phyloP scores from a whole-genome alignment of 768 basidiomycete genomes.

The Polyporus arcularius region DNA sequence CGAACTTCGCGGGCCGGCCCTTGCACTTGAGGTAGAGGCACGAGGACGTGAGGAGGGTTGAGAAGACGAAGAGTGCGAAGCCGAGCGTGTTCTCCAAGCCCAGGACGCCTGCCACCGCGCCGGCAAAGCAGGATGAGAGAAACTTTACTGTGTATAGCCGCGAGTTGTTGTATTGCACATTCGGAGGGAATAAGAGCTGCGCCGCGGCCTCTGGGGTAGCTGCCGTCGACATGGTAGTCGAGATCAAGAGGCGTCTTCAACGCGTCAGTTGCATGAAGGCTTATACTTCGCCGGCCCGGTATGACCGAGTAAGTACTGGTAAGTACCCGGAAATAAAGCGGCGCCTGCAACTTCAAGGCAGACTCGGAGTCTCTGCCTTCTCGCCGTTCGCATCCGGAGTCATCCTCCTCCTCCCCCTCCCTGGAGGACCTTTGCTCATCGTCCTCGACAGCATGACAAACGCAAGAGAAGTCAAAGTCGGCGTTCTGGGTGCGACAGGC shows the following conservation, averaged over 20 bases:
- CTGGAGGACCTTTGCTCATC: slow-evolving; percentile 5
- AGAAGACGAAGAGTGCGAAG: slow-evolving; percentile 72
- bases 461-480: slow-evolving; percentile 50
- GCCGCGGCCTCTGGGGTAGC: slow-evolving; percentile 48
- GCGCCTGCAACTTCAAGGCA: too few species aligned
- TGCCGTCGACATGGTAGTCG: slow-evolving; percentile 28
- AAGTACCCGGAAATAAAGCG: background rate
- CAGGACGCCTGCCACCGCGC: slow-evolving; percentile 85
- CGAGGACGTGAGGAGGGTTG: slow-evolving; percentile 67
- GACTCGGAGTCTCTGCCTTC: too few species aligned
- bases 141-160: slow-evolving; percentile 70
- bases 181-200: slow-evolving; percentile 66
- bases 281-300: too few species aligned
- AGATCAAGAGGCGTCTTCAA: background rate
- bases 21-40: slow-evolving; percentile 76
- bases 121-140: slow-evolving; percentile 80
- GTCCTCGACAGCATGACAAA: slow-evolving; percentile 20
- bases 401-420: background rate
- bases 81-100: slow-evolving; percentile 86
- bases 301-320: background rate
- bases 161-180: slow-evolving; percentile 63
- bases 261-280: too few species aligned
- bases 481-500: slow-evolving; percentile 86
- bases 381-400: background rate
- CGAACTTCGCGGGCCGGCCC: slow-evolving; percentile 61